Evolutionary conservation across 1,139 yeast species (phyloP), one percentile per base, ranked within the genome.

Genomic region (Yamadazyma spencermartinsiae): DNA sequence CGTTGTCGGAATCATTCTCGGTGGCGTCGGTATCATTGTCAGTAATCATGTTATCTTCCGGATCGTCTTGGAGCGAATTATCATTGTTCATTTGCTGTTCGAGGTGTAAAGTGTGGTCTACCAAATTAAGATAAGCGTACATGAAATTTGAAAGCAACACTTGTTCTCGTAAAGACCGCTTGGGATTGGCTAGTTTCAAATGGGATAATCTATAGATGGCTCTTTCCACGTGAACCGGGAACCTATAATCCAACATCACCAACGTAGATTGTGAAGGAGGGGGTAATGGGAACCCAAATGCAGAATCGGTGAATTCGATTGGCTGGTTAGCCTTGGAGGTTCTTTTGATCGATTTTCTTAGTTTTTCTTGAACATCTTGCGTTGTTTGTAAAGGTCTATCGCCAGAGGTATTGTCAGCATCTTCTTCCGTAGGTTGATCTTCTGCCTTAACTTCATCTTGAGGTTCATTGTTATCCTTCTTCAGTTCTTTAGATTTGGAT

Each of bases 81-180:
- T 52, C 56, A 19, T 43, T 48, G 29, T 50, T 54, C 48, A 54
- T 49, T 40, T 65, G 72, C 49, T 81, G 88, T 52, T 85, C 90
- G 47, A 85, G 62, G 59, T 83, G 87, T 49, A 85, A 68, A 6
- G 92, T 83, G 52, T 90, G 97, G 60, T 92, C 95, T 41, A 92
- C 96, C 61, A 92, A 71, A 56, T 92, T 92, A 70, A 92, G 75
- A 63, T 92, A 92, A 0, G 98, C 94, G 59, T 92, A 92, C 98
- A 92, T 92, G 74, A 92, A 92, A 60, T 94, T 94, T 41, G 96
- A 87, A 48, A 92, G 65, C 36, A 92, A 62, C 2, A 92, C 98
- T 58, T 92, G 98, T 56, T 94, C 97, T 26, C 90, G 74, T 44
- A 92, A 68, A 14, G 95, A 95, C 41, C 98, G 70, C 55, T 88